phyloP scores from a whole-genome alignment of 257 asterid genomes.

The Jasminum sambac region DNA sequence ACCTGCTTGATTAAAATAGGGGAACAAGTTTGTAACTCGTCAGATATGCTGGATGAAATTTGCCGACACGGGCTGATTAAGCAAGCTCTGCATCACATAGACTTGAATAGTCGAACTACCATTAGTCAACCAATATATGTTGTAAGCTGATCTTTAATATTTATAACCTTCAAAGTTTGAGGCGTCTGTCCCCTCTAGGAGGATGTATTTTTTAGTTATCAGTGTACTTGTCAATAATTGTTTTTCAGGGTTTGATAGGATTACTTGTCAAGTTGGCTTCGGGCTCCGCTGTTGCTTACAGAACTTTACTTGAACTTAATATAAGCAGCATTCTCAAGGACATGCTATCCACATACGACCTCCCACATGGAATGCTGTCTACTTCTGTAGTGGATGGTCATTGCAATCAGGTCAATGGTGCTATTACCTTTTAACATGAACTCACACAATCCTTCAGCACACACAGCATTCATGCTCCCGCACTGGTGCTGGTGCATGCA shows the following conservation, averaged over 20 bases:
- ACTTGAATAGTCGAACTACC: constrained; percentile 69
- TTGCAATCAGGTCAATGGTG: constrained; percentile 54
- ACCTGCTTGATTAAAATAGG: constrained; percentile 84
- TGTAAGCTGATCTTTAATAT: constrained; percentile 50
- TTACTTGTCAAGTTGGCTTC: constrained; percentile 77
- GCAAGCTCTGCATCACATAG: constrained; percentile 68
- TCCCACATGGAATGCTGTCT: constrained; percentile 64
- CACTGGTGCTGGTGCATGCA: not conserved
- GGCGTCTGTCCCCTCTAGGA: constrained; percentile 1
- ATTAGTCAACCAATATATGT: constrained; percentile 59
- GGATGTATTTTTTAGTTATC: constrained; percentile 3
- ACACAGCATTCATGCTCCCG: not conserved
- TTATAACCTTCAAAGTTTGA: constrained; percentile 8
- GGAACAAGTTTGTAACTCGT: constrained; percentile 55
- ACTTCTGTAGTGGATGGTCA: constrained; percentile 61
- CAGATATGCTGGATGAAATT: constrained; percentile 77
- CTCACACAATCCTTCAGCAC: not conserved
- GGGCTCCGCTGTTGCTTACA: constrained; percentile 74
- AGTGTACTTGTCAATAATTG: constrained; percentile 25
- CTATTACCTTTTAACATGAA: not conserved
- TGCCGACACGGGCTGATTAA: constrained; percentile 80
- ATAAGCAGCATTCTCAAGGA: constrained; percentile 68
- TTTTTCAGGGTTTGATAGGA: constrained; percentile 79
- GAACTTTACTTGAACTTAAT: constrained; percentile 76
- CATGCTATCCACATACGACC: constrained; percentile 54